These are phyloP conservation scores for Phanerochaete sordida DNA, from an alignment of 768 basidiomycete genomes.

Conservation along the genomic window DNA sequence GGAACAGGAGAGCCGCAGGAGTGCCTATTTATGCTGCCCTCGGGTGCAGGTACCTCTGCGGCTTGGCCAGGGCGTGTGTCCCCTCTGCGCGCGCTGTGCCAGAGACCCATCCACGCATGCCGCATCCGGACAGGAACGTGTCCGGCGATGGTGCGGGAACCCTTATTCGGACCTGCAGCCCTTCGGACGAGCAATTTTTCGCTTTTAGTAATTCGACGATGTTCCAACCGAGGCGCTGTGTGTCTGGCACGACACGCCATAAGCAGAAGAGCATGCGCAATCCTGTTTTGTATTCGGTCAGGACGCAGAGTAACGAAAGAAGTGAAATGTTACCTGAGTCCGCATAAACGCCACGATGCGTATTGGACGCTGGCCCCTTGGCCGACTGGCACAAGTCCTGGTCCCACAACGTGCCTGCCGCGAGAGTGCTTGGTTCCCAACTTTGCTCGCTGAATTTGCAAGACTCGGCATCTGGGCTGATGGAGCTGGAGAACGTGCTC, in stretches of 20 bases:
- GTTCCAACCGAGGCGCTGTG: neutral
- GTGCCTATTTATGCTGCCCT: constrained; percentile 5
- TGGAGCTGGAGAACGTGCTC: neutral
- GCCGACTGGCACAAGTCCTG: neutral
- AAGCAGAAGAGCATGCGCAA: neutral
- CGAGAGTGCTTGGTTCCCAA: neutral
- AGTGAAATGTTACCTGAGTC: neutral
- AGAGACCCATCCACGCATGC: neutral
- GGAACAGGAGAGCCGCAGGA: neutral
- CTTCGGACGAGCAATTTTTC: neutral
- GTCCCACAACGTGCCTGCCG: neutral
- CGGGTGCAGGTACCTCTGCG: neutral
- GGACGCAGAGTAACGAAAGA: neutral
- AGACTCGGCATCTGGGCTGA: neutral
- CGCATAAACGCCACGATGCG: constrained; percentile 9
- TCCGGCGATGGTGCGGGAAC: constrained; percentile 16
- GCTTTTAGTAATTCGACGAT: neutral
- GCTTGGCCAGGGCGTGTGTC: neutral
- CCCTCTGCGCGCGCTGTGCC: neutral
- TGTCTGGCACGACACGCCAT: neutral
- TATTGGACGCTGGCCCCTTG: neutral
- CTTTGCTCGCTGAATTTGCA: neutral
- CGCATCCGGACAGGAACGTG: constrained; percentile 4
- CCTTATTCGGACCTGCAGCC: neutral
- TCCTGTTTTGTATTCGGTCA: neutral